These are phyloP conservation scores for Breviolum minutum DNA, from an alignment of 73 alveolate species.

Conservation along the genomic window DNA sequence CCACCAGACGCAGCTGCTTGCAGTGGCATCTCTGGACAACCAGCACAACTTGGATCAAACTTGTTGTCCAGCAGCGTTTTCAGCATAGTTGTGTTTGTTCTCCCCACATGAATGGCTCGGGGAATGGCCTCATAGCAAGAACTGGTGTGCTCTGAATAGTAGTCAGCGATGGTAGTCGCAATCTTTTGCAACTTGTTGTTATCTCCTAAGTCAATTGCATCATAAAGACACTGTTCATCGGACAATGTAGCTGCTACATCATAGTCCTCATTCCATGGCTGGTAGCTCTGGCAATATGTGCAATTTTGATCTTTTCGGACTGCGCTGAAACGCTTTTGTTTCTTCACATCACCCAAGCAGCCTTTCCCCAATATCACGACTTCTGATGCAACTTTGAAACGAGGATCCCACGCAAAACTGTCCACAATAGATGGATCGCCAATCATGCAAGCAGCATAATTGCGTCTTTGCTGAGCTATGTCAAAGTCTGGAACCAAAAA, in stretches of 20 bases:
- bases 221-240: background rate
- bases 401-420: background rate
- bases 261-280: background rate
- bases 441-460: background rate
- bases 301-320: background rate
- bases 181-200: background rate
- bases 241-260: conserved; percentile 18
- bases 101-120: too few relatives aligned
- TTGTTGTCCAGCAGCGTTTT: background rate
- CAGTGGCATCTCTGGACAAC: background rate
- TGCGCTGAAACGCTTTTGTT: conserved; percentile 29
- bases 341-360: background rate
- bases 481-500: background rate
- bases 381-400: background rate
- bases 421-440: background rate
- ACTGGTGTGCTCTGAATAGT: too few relatives aligned
- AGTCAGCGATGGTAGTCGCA: background rate
- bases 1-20: background rate
- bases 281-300: background rate
- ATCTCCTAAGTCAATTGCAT: background rate
- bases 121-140: too few relatives aligned
- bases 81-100: background rate
- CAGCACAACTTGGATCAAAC: background rate
- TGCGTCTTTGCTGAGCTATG: background rate
- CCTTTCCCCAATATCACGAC: background rate